Evolutionary conservation across 805 yeast genomes (phyloP).

Genomic region (Metschnikowia lunata): DNA sequence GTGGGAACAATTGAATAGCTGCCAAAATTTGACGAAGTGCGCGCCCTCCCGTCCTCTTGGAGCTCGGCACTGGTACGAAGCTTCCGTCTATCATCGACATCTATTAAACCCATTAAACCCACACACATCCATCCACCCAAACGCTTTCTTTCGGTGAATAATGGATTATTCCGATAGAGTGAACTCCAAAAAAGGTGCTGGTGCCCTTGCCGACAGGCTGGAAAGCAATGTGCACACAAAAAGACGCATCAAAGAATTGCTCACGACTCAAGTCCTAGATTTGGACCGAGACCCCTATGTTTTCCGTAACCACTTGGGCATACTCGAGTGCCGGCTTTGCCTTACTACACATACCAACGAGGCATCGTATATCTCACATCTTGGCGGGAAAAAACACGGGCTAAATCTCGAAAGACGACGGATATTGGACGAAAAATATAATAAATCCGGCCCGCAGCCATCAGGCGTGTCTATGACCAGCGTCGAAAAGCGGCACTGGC

Average conservation of each 20-base stretch:
- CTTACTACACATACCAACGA: slow-evolving; percentile 77
- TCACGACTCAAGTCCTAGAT: slow-evolving; percentile 46
- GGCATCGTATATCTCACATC: slow-evolving; percentile 76
- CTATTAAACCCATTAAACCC: too few relatives aligned
- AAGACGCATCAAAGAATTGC: slow-evolving; percentile 62
- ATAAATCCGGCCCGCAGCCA: slow-evolving; percentile 17
- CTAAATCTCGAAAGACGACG: slow-evolving; percentile 61
- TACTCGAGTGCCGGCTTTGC: slow-evolving; percentile 80
- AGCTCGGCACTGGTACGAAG: too few relatives aligned
- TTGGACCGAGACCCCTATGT: slow-evolving; percentile 76
- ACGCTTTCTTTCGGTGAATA: too few relatives aligned
- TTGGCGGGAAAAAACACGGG: slow-evolving; percentile 81
- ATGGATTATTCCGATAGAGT: slow-evolving; percentile 91
- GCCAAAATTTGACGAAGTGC: too few relatives aligned
- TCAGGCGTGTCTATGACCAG: slow-evolving; percentile 30
- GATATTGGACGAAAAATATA: slow-evolving; percentile 31
- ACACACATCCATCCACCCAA: too few relatives aligned
- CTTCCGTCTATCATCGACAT: too few relatives aligned
- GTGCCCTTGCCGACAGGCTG: slow-evolving; percentile 76
- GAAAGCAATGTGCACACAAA: slow-evolving; percentile 67
- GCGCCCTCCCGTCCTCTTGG: too few relatives aligned
- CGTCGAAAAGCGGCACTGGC: slow-evolving; percentile 44
- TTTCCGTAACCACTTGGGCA: slow-evolving; percentile 76
- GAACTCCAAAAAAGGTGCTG: slow-evolving; percentile 87
- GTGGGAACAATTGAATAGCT: too few relatives aligned